Evolutionary conservation across 257 asterid species (phyloP), one percentile per base, ranked within the genome.

Genomic region (Mitragyna speciosa): DNA sequence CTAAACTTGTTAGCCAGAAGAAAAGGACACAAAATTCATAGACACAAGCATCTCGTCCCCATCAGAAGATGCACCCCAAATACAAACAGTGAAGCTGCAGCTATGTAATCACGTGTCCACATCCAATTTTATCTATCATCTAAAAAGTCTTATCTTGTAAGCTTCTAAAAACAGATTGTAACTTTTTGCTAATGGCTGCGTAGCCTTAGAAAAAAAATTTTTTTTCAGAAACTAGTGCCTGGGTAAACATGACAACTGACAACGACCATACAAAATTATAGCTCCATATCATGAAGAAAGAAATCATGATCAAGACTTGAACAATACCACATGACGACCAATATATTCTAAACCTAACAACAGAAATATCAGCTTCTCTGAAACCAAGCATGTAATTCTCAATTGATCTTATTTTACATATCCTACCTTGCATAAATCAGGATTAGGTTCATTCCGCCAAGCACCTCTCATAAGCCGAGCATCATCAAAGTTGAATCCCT

Each of bases 401-500:
- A 64, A 48, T 26, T 4, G 17, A 12, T 33, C 43, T 41, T 41
- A 52, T 56, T 6, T 52, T 70, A 75, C 36, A 58, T 14, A 69
- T 39, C 87, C 81, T 86, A 96, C 99, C 92, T 89, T 92, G 94
- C 98, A 96, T 80, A 90, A 76, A 83, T 96, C 98, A 43, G 99
- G 92, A 87, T 96, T 91, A 77, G 98, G 93, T 87, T 92, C 99
- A 82, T 89, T 96, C 83, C 92, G 87, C 99, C 99, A 96, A 82
- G 96, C 97, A 86, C 99, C 99, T 77, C 88, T 89, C 97, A 96
- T 89, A 80, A 96, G 90, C 80, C 99, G 89, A 77, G 88, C 77
- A 89, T 96, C 99, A 69, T 90, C 93, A 86, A 96, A 96, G 86
- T 96, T 96, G 89, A 96, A 96, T 80, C 99, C 98, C 88, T 89